Evolutionary conservation across 2,329 filamentous ascomycete species (phyloP), one percentile per base, ranked within the genome.

Genomic region (Aspergillus costaricaensis): DNA sequence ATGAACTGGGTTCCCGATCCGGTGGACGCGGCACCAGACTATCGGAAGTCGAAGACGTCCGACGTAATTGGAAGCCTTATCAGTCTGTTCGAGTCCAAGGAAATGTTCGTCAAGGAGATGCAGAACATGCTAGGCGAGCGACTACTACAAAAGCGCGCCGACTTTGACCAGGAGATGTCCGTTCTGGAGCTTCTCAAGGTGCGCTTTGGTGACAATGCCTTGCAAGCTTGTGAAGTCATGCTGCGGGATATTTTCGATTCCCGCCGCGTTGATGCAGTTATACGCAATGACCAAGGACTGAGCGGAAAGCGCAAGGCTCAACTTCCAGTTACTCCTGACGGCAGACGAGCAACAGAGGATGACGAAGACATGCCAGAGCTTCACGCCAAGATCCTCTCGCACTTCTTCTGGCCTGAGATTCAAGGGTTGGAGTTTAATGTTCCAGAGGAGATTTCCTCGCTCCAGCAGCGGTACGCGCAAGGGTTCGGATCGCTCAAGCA

Each of bases 171-270:
- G 74, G 95, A 91, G 76, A 85, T 91, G 57, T 89, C 90, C 58
- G 90, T 97, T 4, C 83, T 98, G 5, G 88, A 94, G 59, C 83
- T 98, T 9, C 84, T 99, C 61, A 97, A 97, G 79, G 84, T 91
- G 62, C 88, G 93, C 8, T 93, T 97, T 59, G 94, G 94, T 23
- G 92, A 97, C 66, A 84, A 85, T 27, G 88, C 91, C 15, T 80
- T 99, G 49, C 95, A 98, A 73, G 91, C 91, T 52, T 97, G 93
- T 75, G 94, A 99, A 72, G 95, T 99, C 69, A 99, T 99, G 95
- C 85, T 99, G 59, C 91, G 90, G 65, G 95, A 99, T 73, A 90
- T 98, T 38, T 85, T 90, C 65, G 93, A 97, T 70, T 96, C 92
- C 1, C 83, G 84, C 62, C 84, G 86, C 44, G 86, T 96, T 61